Base-by-base conservation (phyloP, 352 stramenopile species). In the Thalassiosira pacifica region DNA sequence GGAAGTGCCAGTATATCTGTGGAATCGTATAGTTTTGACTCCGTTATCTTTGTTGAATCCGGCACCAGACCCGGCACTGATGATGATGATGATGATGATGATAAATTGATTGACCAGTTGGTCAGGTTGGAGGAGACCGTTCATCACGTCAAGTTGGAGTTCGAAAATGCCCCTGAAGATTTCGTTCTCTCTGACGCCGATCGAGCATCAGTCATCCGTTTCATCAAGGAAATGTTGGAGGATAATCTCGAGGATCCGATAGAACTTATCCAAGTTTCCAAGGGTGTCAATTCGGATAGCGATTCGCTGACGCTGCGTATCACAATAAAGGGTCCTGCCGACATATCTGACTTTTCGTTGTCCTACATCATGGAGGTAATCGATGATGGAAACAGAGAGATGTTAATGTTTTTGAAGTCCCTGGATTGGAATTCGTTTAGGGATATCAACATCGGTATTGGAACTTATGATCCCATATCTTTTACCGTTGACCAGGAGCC, bases 381-480 rank as follows among this genome's bases (percentile, higher is more conserved):
- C 34, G 34, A n/a, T n/a, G n/a, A n/a, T n/a, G n/a, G n/a, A n/a
- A n/a, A 48, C 37, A 6, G 6, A 48, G 6, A 16, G 37, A 6
- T 48, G 37, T 16, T 48, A 6, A 48, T 48, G 37, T 48, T 48
- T 48, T 6, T 77, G 11, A 67, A 67, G 48, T 67, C 45, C 31
- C 10, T 77, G 24, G 68, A 77, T 66, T 67, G 68, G 68, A 45
- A 77, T 67, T 3, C 5, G 68, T 67, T 67, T 48, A 64, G 67
- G n/a, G 53, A 77, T n/a, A 22, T n/a, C 13, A 29, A 26, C 22
- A 24, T 76, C 34, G 11, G 3, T 22, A 22, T 40, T 37, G 29
- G 29, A 76, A 26, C 40, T 31, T 31, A 64, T 16, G 67, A 31
- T 61, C 19, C 19, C 19, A 29, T 31, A 5, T 55, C 34, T 53